These are phyloP conservation scores for Aspergillus pseudonomiae DNA, from an alignment of 2,329 filamentous ascomycete genomes.

Conservation along the genomic window DNA sequence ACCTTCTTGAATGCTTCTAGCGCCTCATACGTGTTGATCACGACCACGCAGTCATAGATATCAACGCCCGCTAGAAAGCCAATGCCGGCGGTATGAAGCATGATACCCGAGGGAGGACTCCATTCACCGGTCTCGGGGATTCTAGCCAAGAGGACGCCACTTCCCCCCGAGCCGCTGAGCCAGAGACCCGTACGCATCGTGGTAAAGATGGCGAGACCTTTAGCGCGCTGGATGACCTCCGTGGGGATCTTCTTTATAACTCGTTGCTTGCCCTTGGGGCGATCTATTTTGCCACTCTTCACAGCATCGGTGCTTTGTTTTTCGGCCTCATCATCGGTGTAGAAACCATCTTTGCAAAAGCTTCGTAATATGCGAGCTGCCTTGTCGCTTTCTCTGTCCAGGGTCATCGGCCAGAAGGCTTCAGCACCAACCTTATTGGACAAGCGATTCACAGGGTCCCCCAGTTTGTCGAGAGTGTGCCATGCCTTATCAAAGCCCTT, in stretches of 20 bases:
- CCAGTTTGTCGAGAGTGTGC: conserved; percentile 67
- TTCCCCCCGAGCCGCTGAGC: conserved; percentile 88
- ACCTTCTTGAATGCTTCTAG: conserved; percentile 82
- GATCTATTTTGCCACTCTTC: conserved; percentile 50
- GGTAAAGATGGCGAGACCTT: conserved; percentile 90
- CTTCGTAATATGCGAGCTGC: conserved; percentile 85
- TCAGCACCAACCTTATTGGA: conserved; percentile 81
- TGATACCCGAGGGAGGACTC: conserved; percentile 88
- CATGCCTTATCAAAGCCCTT: conserved; percentile 76
- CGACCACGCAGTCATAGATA: conserved; percentile 92
- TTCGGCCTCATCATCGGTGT: conserved; percentile 59
- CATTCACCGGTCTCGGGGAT: conserved; percentile 79
- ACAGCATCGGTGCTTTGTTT: conserved; percentile 37
- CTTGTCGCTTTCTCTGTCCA: conserved; percentile 91
- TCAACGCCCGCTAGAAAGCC: conserved; percentile 91
- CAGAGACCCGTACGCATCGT: conserved; percentile 93
- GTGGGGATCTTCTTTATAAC: conserved; percentile 82
- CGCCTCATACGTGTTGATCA: conserved; percentile 85
- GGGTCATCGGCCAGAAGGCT: conserved; percentile 80
- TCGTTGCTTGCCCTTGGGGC: conserved; percentile 63
- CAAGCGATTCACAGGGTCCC: conserved; percentile 75
- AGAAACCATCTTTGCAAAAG: conserved; percentile 82
- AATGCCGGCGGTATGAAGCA: conserved; percentile 84
- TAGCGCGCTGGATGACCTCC: conserved; percentile 83
- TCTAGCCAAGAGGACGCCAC: conserved; percentile 81